Evolutionary conservation across 495 filamentous ascomycete genomes (phyloP).

Genomic region (Penicillium mononematosum): DNA sequence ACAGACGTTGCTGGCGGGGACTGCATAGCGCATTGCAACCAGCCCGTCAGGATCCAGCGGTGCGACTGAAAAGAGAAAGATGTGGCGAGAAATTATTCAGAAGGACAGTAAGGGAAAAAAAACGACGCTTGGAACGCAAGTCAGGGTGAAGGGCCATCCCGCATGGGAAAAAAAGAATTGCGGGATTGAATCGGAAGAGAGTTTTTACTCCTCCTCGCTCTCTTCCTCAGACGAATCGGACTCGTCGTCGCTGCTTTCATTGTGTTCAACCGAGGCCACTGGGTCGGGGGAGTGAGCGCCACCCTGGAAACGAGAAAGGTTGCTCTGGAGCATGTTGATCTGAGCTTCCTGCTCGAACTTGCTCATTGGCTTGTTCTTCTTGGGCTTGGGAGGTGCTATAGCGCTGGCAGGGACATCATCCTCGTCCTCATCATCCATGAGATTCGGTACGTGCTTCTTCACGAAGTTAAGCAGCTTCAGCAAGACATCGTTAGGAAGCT

Average conservation of each 20-base stretch:
- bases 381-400: conserved; percentile 62
- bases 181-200: conserved; percentile 1
- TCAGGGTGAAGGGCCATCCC: conserved; percentile 17
- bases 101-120: conserved; percentile 8
- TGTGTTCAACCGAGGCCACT: conserved; percentile 45
- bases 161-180: neutral
- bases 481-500: conserved; percentile 71
- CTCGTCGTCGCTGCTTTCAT: conserved; percentile 51
- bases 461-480: conserved; percentile 74
- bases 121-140: conserved; percentile 32
- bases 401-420: conserved; percentile 44
- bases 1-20: conserved; percentile 11
- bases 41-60: neutral
- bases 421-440: conserved; percentile 50
- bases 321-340: conserved; percentile 72
- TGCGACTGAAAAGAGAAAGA: conserved; percentile 6
- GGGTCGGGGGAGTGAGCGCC: conserved; percentile 43
- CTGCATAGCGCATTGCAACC: neutral
- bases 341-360: conserved; percentile 87
- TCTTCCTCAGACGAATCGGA: conserved; percentile 53
- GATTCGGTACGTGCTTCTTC: conserved; percentile 60
- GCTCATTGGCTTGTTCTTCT: conserved; percentile 99
- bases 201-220: conserved; percentile 53
- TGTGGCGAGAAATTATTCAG: conserved; percentile 3
- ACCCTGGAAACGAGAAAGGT: conserved; percentile 49